Evolutionary conservation across 495 filamentous ascomycete genomes (phyloP).

Genomic region (Mytilinidion resinicola): DNA sequence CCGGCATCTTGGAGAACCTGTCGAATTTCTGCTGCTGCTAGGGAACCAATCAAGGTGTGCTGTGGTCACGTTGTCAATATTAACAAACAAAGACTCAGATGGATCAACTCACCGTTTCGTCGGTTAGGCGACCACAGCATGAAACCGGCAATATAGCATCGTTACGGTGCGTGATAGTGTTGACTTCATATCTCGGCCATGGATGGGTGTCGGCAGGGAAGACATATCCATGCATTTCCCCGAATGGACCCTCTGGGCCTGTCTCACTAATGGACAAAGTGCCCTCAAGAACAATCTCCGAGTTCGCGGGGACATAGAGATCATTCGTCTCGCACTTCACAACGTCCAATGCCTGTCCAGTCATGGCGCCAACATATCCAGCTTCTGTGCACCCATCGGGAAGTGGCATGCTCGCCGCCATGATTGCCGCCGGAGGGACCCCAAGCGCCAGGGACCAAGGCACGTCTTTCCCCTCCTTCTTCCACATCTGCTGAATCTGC

Average conservation of each 20-base stretch:
- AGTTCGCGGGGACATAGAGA: slow-evolving; percentile 37
- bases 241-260: slow-evolving; percentile 37
- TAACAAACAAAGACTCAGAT: too few species aligned
- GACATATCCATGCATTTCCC: slow-evolving; percentile 38
- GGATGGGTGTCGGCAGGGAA: slow-evolving; percentile 35
- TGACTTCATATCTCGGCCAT: too few species aligned
- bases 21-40: too few species aligned
- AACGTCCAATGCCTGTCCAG: slow-evolving; percentile 35
- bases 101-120: too few species aligned
- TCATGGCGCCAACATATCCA: slow-evolving; percentile 38
- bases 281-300: slow-evolving; percentile 41
- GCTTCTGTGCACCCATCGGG: slow-evolving; percentile 37
- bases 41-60: too few species aligned
- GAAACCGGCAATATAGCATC: too few species aligned
- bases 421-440: slow-evolving; percentile 40
- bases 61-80: too few species aligned
- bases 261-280: slow-evolving; percentile 36
- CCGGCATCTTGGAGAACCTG: too few species aligned
- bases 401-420: slow-evolving; percentile 40
- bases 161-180: too few species aligned
- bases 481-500: slow-evolving; percentile 39
- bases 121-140: too few species aligned
- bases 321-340: slow-evolving; percentile 42
- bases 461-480: slow-evolving; percentile 34
- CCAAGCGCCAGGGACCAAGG: slow-evolving; percentile 39